Conservation (phyloP, 2,329 filamentous ascomycete genomes). For the Biscogniauxia mediterranea region DNA sequence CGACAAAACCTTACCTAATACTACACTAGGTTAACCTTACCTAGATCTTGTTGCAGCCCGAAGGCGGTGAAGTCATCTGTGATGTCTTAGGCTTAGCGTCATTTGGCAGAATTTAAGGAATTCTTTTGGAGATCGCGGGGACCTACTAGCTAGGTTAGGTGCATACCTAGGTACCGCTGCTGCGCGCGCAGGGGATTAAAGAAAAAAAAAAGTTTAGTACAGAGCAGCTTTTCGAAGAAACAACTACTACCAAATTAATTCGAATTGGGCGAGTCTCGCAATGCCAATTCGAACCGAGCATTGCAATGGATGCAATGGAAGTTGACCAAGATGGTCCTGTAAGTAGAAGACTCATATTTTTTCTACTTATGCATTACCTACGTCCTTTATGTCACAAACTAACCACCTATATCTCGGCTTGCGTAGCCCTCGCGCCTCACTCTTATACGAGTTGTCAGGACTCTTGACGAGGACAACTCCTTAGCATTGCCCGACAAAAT, state of each 20-base stretch:
- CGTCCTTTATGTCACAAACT: background rate
- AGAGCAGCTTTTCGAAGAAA: background rate
- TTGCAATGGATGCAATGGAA: constrained; percentile 27
- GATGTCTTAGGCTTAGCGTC: constrained; percentile 15
- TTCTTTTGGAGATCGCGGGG: constrained; percentile 24
- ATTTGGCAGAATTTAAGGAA: constrained; percentile 19
- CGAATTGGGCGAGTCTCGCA: constrained; percentile 5
- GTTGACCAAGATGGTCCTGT: constrained; percentile 23
- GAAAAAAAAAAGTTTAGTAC: constrained; percentile 11
- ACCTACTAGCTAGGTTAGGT: constrained; percentile 9
- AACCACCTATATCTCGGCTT: constrained; percentile 10
- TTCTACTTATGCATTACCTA: background rate
- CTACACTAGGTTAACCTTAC: background rate
- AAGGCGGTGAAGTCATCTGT: constrained; percentile 18
- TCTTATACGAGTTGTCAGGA: constrained; percentile 52
- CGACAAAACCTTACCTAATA: background rate
- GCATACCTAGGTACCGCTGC: too few relatives aligned
- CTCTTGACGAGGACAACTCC: constrained; percentile 52
- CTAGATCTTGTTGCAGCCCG: constrained; percentile 12
- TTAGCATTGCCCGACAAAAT: constrained; percentile 47
- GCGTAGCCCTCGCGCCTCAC: constrained; percentile 31
- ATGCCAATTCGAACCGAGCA: constrained; percentile 19
- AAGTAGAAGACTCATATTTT: constrained; percentile 3
- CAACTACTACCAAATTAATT: constrained; percentile 2
- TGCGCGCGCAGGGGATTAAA: constrained; percentile 10